Evolutionary conservation across 148 eudicot genomes (phyloP).

Genomic region (Pouteria glomerata): DNA sequence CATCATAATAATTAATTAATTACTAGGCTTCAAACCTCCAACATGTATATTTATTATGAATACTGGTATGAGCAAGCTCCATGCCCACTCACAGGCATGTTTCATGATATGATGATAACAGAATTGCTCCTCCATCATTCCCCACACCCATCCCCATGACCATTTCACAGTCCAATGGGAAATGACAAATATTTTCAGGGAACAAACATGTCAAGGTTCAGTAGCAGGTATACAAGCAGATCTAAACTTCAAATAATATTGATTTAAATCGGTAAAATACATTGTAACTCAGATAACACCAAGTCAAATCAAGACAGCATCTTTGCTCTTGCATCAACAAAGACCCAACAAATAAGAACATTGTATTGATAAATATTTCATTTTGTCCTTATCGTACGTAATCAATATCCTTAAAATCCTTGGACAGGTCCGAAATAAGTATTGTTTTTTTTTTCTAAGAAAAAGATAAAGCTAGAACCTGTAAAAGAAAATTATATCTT

Average conservation of each 20-base stretch:
- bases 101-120: neutral
- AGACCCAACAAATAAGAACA: neutral
- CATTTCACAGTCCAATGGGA: neutral
- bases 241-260: neutral
- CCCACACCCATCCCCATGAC: neutral
- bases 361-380: neutral
- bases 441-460: neutral
- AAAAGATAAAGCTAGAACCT: neutral
- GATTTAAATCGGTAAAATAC: neutral
- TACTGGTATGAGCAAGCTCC: neutral
- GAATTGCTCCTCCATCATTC: neutral
- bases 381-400: neutral
- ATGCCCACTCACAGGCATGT: neutral
- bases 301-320: neutral
- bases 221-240: no score
- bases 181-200: neutral
- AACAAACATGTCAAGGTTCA: no score
- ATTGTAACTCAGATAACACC: neutral
- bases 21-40: no score
- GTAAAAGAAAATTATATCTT: no score
- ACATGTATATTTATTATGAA: neutral
- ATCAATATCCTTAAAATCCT: no score
- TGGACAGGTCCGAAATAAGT: no score
- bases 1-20: conserved; percentile 2
- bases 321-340: neutral